phyloP scores from a whole-genome alignment of 768 basidiomycete genomes.

The Tylopilus vinaceipallidus region DNA sequence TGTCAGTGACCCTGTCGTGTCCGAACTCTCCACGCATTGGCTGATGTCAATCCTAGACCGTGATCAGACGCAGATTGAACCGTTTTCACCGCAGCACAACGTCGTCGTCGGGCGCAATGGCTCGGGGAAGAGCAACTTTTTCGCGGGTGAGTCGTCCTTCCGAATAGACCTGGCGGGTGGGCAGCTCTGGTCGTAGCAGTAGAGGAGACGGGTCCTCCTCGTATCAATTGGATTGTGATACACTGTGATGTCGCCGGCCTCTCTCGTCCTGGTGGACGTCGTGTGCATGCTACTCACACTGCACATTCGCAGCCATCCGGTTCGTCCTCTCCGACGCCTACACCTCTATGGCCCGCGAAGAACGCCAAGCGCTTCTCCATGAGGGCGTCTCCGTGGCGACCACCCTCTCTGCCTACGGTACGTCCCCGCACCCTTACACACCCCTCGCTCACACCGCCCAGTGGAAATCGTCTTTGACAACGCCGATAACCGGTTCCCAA shows the following conservation, averaged over 20 bases:
- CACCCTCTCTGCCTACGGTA: conserved; percentile 89
- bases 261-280: background rate
- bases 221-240: too few relatives aligned
- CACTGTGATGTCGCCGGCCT: background rate
- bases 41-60: conserved; percentile 50
- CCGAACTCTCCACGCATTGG: too few relatives aligned
- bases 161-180: background rate
- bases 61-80: conserved; percentile 90
- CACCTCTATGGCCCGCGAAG: conserved; percentile 91
- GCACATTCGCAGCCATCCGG: conserved; percentile 67
- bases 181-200: too few relatives aligned
- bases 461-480: conserved; percentile 98
- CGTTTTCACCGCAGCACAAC: conserved; percentile 91
- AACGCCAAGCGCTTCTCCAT: conserved; percentile 89
- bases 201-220: too few relatives aligned
- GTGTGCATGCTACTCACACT: conserved; percentile 2
- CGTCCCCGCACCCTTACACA: conserved; percentile 10
- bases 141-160: conserved; percentile 62
- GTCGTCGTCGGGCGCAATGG: conserved; percentile 98
- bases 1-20: too few relatives aligned
- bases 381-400: conserved; percentile 87
- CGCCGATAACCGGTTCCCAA: conserved; percentile 90
- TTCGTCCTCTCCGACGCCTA: conserved; percentile 98
- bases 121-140: conserved; percentile 98
- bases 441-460: conserved; percentile 2